Percentiles rank a stretch among this genome's conserved stretches.
These are phyloP conservation scores for Nepenthes gracilis DNA, from an alignment of 148 eudicot genomes.

Conservation along the genomic window DNA sequence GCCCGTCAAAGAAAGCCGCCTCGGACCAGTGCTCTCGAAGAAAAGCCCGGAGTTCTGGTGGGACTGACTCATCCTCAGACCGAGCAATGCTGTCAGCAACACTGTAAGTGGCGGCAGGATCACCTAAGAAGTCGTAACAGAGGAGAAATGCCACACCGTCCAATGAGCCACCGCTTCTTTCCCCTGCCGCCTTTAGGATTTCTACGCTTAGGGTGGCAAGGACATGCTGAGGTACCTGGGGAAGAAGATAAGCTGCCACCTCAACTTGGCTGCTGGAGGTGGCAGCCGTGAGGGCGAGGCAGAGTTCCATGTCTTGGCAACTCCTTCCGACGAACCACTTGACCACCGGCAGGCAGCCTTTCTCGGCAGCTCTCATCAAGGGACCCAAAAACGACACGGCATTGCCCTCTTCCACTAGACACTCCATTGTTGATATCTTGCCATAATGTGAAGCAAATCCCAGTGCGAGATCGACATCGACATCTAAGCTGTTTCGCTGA, in stretches of 20 bases:
- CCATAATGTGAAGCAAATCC: slow-evolving; percentile 95
- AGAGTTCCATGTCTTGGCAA: slow-evolving; percentile 97
- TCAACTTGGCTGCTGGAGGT: slow-evolving; percentile 87
- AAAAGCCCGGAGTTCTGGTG: slow-evolving; percentile 58
- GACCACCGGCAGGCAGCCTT: slow-evolving; percentile 82
- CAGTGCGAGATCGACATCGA: slow-evolving; percentile 88
- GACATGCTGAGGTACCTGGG: slow-evolving; percentile 93
- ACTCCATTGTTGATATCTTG: slow-evolving; percentile 87
- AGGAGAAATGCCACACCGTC: slow-evolving; percentile 92
- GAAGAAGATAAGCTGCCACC: slow-evolving; percentile 77
- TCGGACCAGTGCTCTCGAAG: slow-evolving; percentile 82
- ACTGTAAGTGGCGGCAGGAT: slow-evolving; percentile 71
- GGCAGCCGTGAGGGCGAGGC: slow-evolving; percentile 97
- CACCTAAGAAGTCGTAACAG: slow-evolving; percentile 63
- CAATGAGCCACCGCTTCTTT: slow-evolving; percentile 83
- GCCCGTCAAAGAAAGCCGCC: slow-evolving; percentile 47
- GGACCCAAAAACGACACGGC: slow-evolving; percentile 96
- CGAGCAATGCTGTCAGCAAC: slow-evolving; percentile 79
- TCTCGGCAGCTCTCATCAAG: slow-evolving; percentile 86
- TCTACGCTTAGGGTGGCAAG: slow-evolving; percentile 90
- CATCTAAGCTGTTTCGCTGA: slow-evolving; percentile 90
- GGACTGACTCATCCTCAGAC: slow-evolving; percentile 61
- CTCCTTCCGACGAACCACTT: slow-evolving; percentile 90
- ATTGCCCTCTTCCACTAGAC: slow-evolving; percentile 92
- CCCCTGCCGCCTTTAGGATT: slow-evolving; percentile 96